Percentiles rank a stretch among this genome's conserved stretches.
Conservation (phyloP, 129 eudicot species). For the Ambrosia trifida region DNA sequence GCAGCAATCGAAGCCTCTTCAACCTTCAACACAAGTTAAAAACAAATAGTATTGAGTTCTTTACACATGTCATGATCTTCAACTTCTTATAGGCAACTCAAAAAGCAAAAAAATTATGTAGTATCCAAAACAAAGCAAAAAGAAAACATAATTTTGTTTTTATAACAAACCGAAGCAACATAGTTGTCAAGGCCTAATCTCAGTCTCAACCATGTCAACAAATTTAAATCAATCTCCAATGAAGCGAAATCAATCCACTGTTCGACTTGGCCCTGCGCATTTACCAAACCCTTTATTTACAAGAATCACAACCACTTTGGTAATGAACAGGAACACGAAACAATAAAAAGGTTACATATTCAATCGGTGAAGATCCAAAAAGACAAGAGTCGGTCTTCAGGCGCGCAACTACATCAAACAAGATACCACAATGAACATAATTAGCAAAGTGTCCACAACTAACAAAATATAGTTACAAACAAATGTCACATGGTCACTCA, state of each 20-base stretch:
- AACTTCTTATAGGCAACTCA: not conserved
- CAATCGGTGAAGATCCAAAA: constrained; percentile 62
- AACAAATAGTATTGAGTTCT: constrained; percentile 2
- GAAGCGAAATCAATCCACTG: constrained; percentile 66
- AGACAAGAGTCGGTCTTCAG: constrained; percentile 53
- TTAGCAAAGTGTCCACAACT: not conserved
- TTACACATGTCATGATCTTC: not conserved
- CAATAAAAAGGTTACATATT: constrained; percentile 44
- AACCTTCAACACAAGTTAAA: constrained; percentile 37
- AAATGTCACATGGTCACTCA: constrained; percentile 20
- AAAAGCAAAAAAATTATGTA: not conserved
- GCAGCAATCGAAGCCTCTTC: constrained; percentile 70
- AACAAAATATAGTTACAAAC: not conserved
- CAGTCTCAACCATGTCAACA: constrained; percentile 40
- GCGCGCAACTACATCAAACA: constrained; percentile 48
- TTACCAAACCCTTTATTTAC: not conserved
- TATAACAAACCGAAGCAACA: constrained; percentile 47
- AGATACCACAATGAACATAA: constrained; percentile 15
- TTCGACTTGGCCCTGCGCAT: constrained; percentile 52
- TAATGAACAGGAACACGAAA: not conserved
- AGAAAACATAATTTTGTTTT: too few species aligned
- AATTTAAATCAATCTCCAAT: constrained; percentile 41
- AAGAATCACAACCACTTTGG: constrained; percentile 2
- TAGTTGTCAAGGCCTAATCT: constrained; percentile 33
- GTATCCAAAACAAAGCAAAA: constrained; percentile 37